phyloP scores from a whole-genome alignment of 768 basidiomycete genomes.

The Mycena galopus region DNA sequence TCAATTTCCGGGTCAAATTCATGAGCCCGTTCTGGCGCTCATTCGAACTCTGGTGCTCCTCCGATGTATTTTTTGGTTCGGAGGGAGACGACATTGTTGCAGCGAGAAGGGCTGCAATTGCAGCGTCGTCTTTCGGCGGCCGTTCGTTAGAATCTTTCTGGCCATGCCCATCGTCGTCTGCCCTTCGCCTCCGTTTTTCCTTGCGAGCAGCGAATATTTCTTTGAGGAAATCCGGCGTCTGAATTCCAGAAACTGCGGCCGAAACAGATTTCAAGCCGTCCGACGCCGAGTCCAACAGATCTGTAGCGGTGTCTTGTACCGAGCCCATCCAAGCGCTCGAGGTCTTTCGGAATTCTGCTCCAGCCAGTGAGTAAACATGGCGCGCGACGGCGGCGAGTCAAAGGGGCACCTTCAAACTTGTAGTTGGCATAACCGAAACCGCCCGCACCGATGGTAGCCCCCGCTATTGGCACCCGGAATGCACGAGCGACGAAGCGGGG shows the following conservation, averaged over 20 bases:
- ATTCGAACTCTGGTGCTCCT: conserved; percentile 53
- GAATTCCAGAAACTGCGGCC: conserved; percentile 70
- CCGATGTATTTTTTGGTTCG: conserved; percentile 61
- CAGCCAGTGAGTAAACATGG: conserved; percentile 8
- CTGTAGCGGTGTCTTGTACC: conserved; percentile 78
- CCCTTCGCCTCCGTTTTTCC: conserved; percentile 49
- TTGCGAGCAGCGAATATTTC: conserved; percentile 61
- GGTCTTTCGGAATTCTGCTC: conserved; percentile 77
- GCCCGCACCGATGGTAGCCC: conserved; percentile 90
- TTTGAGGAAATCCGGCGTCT: conserved; percentile 77
- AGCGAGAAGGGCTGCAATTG: conserved; percentile 81
- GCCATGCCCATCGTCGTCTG: conserved; percentile 47
- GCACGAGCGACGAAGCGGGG: conserved; percentile 91
- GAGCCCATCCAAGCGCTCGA: conserved; percentile 75
- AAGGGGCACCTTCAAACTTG: conserved; percentile 88
- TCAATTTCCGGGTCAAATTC: conserved; percentile 94
- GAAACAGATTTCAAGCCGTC: conserved; percentile 74
- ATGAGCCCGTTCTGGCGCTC: conserved; percentile 85
- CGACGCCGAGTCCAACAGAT: conserved; percentile 78
- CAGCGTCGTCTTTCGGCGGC: conserved; percentile 70
- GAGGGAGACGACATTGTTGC: conserved; percentile 85
- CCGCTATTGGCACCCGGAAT: conserved; percentile 90
- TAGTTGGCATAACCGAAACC: conserved; percentile 96
- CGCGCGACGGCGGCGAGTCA: neutral
- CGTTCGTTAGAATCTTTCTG: conserved; percentile 55